phyloP scores from a whole-genome alignment of 108 stramenopile genomes.

The Stephanodiscus triporus region DNA sequence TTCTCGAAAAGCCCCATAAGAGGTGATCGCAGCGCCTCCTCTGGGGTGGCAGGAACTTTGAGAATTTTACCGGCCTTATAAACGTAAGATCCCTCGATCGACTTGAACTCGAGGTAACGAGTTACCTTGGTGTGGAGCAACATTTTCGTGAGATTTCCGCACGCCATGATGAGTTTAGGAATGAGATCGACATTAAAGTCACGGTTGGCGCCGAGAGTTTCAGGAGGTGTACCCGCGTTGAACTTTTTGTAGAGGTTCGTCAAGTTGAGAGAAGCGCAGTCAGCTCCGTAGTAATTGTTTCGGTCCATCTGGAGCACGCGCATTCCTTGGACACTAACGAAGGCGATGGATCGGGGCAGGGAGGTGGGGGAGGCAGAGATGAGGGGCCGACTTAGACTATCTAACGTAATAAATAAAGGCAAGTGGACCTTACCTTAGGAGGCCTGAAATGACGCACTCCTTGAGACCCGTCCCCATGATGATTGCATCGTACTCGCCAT shows the following conservation, averaged over 20 bases:
- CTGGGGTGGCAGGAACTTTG: constrained; percentile 92
- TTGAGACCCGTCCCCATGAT: constrained; percentile 98
- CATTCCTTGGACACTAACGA: constrained; percentile 84
- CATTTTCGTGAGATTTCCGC: constrained; percentile 99
- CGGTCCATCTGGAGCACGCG: constrained; percentile 97
- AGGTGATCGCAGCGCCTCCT: constrained; percentile 88
- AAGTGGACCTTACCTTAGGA: constrained; percentile 46
- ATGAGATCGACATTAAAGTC: constrained; percentile 99
- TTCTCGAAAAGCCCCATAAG: constrained; percentile 99
- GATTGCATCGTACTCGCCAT: constrained; percentile 99
- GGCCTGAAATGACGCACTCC: constrained; percentile 98
- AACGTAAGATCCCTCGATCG: constrained; percentile 95
- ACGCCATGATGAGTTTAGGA: constrained; percentile 99
- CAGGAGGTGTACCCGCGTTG: constrained; percentile 81
- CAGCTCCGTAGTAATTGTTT: constrained; percentile 98
- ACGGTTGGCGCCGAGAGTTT: constrained; percentile 85
- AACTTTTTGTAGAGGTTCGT: constrained; percentile 97
- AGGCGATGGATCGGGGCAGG: constrained; percentile 15
- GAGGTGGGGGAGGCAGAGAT: background rate
- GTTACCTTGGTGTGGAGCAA: constrained; percentile 97
- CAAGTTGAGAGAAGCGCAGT: constrained; percentile 97
- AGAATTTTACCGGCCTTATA: constrained; percentile 93
- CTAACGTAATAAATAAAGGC: too few species aligned
- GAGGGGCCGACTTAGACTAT: background rate
- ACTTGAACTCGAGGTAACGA: constrained; percentile 97